Evolutionary conservation across 2,329 filamentous ascomycete genomes (phyloP), one percentile per base, ranked within the genome.

Genomic region (Hirsutella rhossiliensis): DNA sequence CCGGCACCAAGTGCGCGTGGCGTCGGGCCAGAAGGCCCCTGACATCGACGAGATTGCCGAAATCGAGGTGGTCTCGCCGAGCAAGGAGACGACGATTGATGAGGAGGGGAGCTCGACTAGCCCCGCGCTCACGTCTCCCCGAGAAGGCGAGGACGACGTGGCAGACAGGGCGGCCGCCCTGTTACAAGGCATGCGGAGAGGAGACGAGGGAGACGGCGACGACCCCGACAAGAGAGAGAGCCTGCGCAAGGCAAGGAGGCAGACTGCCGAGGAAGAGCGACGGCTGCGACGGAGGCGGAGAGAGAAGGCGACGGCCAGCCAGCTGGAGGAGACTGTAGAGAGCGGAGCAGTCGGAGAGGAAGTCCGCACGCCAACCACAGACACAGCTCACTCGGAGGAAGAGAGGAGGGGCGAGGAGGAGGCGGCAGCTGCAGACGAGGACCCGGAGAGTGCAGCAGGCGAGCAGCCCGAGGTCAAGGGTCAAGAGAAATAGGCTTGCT

Each of bases 1-100:
- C 58, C 76, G 82, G 27, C 87, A 96, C 58, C 86, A 94, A 64
- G 84, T 92, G 29, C 85, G 90, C 48, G 78, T 96, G 43, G 87
- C 90, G 15, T 90, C 84, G 17, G 90, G 89, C 9, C 87, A 95
- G 56, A 77, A 90, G 56, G 83, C 94, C n/a, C 86, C 59, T 3
- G 87, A 94, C 46, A 53, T 72, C 43, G 69, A 74, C 53, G 82
- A 84, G 55, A 75, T 74, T 13, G 71, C 77, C 42, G 78, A 80
- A 45, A 64, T 69, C 27, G 76, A 76, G 43, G 61, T 55, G 2
- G 62, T 52, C 49, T 53, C 57, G 54, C 61, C 47, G 55, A 56
- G 44, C 57, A 56, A 48, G 50, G 63, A 56, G 53, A 55, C 45
- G 59, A 44, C 65, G 15, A 62, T 64, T 39, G 66, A 71, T 38